Conservation (phyloP, 2,329 filamentous ascomycete species). For the Monilinia polystroma region DNA sequence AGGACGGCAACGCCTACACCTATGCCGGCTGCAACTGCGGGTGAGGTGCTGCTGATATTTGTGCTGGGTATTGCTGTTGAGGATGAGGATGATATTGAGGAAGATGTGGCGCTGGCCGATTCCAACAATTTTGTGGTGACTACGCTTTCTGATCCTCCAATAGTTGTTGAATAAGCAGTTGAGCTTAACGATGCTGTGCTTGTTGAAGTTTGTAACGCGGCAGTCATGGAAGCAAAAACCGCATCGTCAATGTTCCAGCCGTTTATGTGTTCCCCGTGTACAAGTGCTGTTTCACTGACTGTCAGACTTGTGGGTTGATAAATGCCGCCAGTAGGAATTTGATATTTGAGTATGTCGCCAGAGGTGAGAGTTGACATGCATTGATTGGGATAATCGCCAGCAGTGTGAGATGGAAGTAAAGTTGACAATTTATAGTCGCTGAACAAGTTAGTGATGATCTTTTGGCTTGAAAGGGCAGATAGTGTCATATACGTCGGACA, state of each 20-base stretch:
- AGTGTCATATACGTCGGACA: conserved; percentile 10
- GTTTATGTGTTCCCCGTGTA: conserved; percentile 20
- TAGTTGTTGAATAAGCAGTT: too few relatives aligned
- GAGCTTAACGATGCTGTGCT: not conserved
- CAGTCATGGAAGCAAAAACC: conserved; percentile 12
- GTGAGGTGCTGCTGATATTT: not conserved
- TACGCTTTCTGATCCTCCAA: not conserved
- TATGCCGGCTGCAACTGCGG: not conserved
- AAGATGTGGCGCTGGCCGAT: not conserved
- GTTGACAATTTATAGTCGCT: conserved; percentile 15
- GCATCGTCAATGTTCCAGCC: conserved; percentile 19
- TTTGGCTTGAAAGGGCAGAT: not conserved
- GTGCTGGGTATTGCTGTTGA: not conserved
- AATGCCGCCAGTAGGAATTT: conserved; percentile 12
- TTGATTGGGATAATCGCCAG: conserved; percentile 12
- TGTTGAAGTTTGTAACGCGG: not conserved
- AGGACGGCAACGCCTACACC: not conserved
- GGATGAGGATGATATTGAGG: not conserved
- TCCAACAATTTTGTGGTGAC: not conserved
- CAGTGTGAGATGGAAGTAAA: not conserved
- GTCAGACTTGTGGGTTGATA: conserved; percentile 17
- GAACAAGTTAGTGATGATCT: not conserved
- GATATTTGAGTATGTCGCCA: conserved; percentile 15
- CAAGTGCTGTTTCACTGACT: not conserved
- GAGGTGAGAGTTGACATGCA: conserved; percentile 18